Base-by-base conservation (phyloP, 345 rosid species). In the Camelina hispida region DNA sequence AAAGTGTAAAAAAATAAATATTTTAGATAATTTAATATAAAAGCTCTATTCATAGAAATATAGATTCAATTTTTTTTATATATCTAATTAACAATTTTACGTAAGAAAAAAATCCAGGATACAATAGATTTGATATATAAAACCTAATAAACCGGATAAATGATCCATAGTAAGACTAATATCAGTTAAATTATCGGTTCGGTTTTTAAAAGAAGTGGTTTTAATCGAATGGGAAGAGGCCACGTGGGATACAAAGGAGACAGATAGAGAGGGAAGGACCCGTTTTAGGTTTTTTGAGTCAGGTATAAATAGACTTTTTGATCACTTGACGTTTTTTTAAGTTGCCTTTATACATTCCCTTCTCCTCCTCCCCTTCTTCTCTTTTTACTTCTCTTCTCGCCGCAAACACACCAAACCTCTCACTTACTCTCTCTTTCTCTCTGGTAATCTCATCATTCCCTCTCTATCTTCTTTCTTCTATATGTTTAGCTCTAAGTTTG, bases 341-440 rank as follows among this genome's bases (percentile, higher is more conserved):
- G 69, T 28, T 77, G 60, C 61, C 72, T 44, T 74, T 69, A 71
- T 88, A 87, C 87, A 84, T 83, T 58, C 80, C 32, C 44, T 18
- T 60, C n/a, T 60, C n/a, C n/a, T 16, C 11, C 40, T 28, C 61
- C 44, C 42, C 72, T 56, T 38, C 51, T 37, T 20, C 66, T 65
- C 47, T 64, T 28, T 25, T 55, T 2, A 56, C 73, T 68, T 65
- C 68, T 34, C 83, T 76, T 74, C 69, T 53, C 76, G 68, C 60
- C 78, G 64, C 81, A 63, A 74, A 56, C 46, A 13, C 58, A 12
- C 35, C 40, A 54, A 53, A 42, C 55, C 62, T 50, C 73, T 34
- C 37, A 28, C 30, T 34, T 8, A 16, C 22, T 58, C 18, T 15
- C 46, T 16, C 38, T 56, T 18, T 48, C 17, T 44, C 54, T 46